A percentile compares a stretch with the other conserved stretches of the same genome.
These are phyloP conservation scores for Amanita inopinata DNA, from an alignment of 768 basidiomycete genomes.

Conservation along the genomic window DNA sequence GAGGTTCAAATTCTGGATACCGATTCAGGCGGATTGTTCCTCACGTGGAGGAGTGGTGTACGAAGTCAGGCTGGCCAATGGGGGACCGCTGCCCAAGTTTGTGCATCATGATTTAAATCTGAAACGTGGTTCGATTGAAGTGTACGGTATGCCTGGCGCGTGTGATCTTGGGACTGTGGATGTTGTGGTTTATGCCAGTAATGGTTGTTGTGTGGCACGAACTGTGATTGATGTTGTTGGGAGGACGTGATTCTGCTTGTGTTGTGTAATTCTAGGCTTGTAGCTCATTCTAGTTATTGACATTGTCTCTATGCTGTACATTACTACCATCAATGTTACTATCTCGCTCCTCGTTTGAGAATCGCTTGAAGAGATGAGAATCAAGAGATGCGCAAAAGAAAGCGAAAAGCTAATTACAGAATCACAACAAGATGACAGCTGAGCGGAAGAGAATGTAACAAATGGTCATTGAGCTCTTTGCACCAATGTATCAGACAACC, in stretches of 20 bases:
- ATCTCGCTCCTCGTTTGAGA: no score
- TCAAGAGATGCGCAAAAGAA: neutral
- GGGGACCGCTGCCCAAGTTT: slow-evolving; percentile 45
- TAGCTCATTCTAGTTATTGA: slow-evolving; percentile 6
- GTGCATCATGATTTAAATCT: slow-evolving; percentile 41
- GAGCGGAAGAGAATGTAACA: neutral
- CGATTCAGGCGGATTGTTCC: slow-evolving; percentile 23
- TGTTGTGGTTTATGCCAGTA: slow-evolving; percentile 44
- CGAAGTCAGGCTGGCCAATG: slow-evolving; percentile 40
- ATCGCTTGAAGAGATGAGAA: no score
- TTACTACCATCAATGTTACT: slow-evolving; percentile 7
- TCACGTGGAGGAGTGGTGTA: slow-evolving; percentile 23
- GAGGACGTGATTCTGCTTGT: slow-evolving; percentile 11
- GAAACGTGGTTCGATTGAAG: slow-evolving; percentile 40
- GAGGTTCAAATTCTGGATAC: slow-evolving; percentile 48
- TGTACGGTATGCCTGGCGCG: slow-evolving; percentile 42
- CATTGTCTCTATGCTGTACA: slow-evolving; percentile 8
- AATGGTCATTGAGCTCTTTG: neutral
- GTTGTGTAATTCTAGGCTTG: neutral
- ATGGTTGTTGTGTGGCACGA: slow-evolving; percentile 43
- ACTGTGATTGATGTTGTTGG: slow-evolving; percentile 48
- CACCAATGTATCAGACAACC: neutral
- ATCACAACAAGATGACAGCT: no score
- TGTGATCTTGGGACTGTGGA: slow-evolving; percentile 44
- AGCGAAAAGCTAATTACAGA: neutral